Conservation (phyloP, 2,329 filamentous ascomycete species). For the Chalaropsis thielavioides region DNA sequence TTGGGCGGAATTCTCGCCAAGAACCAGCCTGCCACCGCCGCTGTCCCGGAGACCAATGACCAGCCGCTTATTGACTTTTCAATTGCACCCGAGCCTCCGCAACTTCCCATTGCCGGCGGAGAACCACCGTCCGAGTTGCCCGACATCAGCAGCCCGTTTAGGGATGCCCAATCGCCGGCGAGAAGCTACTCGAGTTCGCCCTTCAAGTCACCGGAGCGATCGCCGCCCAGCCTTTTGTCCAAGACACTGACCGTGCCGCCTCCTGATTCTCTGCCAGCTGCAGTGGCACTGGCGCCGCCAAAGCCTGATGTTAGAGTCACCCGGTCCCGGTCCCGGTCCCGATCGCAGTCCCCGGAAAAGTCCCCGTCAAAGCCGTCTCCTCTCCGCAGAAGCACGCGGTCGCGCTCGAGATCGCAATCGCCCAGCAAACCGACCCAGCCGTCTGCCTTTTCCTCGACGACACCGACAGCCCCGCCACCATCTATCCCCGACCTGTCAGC, state of each 20-base stretch:
- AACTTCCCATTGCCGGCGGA: too few species aligned
- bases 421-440: conserved; percentile 7
- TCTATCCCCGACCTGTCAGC: conserved; percentile 2
- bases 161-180: conserved; percentile 6
- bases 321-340: conserved; percentile 12
- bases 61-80: conserved; percentile 21
- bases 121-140: neutral
- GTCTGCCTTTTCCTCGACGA: conserved; percentile 6
- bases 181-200: conserved; percentile 15
- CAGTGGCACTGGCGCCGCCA: neutral
- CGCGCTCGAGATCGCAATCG: conserved; percentile 8
- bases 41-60: neutral
- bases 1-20: conserved; percentile 44
- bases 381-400: neutral
- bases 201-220: conserved; percentile 12
- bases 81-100: neutral
- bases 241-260: neutral
- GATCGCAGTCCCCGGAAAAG: conserved; percentile 15
- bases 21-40: neutral
- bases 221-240: conserved; percentile 1
- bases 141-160: conserved; percentile 13
- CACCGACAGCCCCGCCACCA: neutral
- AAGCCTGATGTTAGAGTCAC: conserved; percentile 1
- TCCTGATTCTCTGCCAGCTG: neutral
- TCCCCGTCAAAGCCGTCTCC: neutral